phyloP scores from a whole-genome alignment of 495 filamentous ascomycete species.

The Penicillium subrubescens region DNA sequence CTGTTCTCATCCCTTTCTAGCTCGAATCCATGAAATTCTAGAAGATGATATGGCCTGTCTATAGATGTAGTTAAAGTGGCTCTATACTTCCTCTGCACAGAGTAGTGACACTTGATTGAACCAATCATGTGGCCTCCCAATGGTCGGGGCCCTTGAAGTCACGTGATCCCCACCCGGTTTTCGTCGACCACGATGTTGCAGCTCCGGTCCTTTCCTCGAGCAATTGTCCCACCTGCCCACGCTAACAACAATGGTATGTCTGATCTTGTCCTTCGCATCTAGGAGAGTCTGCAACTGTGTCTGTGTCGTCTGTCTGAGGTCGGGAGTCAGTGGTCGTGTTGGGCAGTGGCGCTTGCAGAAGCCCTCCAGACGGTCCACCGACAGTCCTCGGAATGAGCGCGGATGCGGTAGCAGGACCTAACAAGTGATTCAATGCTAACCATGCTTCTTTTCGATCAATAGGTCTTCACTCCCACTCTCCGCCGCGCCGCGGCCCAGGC shows the following conservation, averaged over 20 bases:
- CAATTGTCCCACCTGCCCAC: conserved; percentile 33
- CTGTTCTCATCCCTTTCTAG: background rate
- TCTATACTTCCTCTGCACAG: background rate
- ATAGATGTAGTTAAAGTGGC: background rate
- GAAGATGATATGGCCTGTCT: background rate
- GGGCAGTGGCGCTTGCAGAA: conserved; percentile 13
- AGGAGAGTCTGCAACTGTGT: background rate
- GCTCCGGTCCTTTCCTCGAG: conserved; percentile 28
- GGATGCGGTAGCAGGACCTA: conserved; percentile 2
- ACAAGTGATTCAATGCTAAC: conserved; percentile 29
- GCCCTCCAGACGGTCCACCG: conserved; percentile 1
- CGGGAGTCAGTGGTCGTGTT: background rate
- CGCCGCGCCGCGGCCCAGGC: conserved; percentile 47
- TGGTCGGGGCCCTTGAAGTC: conserved; percentile 22
- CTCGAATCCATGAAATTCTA: conserved; percentile 6
- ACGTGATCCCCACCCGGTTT: conserved; percentile 42
- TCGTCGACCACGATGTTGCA: conserved; percentile 37
- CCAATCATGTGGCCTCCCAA: conserved; percentile 22
- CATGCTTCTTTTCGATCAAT: background rate
- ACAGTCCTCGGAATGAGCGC: conserved; percentile 15
- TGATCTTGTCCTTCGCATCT: background rate
- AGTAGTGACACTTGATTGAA: background rate
- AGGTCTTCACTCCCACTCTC: conserved; percentile 47
- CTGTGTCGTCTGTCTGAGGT: background rate
- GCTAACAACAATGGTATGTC: conserved; percentile 38